phyloP scores from a whole-genome alignment of 441 rosid species.

The Erysimum cheiri region DNA sequence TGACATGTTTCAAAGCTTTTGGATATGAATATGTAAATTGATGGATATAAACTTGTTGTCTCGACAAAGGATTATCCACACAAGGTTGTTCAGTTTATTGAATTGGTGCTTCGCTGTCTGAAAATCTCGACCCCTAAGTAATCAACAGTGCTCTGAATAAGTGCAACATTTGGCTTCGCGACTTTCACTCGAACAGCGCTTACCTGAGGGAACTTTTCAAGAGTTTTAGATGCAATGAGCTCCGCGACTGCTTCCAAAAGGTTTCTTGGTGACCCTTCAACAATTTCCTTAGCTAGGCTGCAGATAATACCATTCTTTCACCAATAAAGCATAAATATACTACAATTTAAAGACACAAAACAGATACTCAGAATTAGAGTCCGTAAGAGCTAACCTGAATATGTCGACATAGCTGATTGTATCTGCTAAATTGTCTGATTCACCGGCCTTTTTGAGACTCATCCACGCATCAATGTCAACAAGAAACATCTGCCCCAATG shows the following conservation, averaged over 20 bases:
- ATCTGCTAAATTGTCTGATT: slow-evolving; percentile 68
- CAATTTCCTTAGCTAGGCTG: slow-evolving; percentile 72
- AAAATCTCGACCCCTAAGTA: slow-evolving; percentile 83
- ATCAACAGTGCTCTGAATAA: slow-evolving; percentile 65
- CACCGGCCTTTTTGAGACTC: slow-evolving; percentile 81
- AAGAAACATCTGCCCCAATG: slow-evolving; percentile 83
- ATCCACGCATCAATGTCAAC: slow-evolving; percentile 94
- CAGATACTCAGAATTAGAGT: too few relatives aligned
- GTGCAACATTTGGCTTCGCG: slow-evolving; percentile 83
- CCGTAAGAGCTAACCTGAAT: slow-evolving; percentile 55
- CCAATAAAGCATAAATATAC: slow-evolving; percentile 1
- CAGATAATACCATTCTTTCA: slow-evolving; percentile 16
- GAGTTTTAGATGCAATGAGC: slow-evolving; percentile 59
- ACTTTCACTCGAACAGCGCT: slow-evolving; percentile 69
- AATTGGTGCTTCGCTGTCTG: slow-evolving; percentile 46
- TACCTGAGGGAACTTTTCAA: slow-evolving; percentile 56
- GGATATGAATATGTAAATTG: background rate
- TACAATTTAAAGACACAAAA: background rate
- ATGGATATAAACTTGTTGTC: slow-evolving; percentile 8
- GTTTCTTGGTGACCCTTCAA: slow-evolving; percentile 67
- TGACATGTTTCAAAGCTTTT: slow-evolving; percentile 1
- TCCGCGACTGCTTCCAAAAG: slow-evolving; percentile 86
- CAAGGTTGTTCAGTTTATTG: slow-evolving; percentile 8
- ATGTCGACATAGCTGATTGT: slow-evolving; percentile 81
- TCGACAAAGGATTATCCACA: slow-evolving; percentile 5